Conservation (phyloP, 345 rosid genomes). For the Eucalyptus regnans region DNA sequence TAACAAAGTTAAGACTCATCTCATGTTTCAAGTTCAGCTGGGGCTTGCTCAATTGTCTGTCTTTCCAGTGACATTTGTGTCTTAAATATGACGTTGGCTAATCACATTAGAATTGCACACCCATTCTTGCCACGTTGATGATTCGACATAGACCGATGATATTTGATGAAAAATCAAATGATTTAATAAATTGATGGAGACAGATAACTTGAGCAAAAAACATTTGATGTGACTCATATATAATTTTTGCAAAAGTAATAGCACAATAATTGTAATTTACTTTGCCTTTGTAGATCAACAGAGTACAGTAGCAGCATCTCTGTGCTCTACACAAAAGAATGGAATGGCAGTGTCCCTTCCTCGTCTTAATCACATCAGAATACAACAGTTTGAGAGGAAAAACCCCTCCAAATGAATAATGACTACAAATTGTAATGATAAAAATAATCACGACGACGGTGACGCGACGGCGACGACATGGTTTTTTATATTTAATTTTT, state of each 20-base stretch:
- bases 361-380: neutral
- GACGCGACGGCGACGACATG: no score
- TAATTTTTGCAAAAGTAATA: neutral
- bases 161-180: fast-evolving
- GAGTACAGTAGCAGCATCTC: neutral
- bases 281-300: neutral
- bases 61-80: neutral
- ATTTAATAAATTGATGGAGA: fast-evolving
- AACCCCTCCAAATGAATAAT: neutral
- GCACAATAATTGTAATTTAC: neutral
- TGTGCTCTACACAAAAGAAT: neutral
- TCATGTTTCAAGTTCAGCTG: neutral
- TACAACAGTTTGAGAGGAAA: neutral
- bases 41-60: neutral
- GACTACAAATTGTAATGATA: neutral
- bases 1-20: neutral
- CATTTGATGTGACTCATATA: fast-evolving
- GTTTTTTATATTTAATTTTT: neutral
- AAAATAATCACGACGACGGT: neutral
- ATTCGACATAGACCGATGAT: fast-evolving
- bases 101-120: neutral
- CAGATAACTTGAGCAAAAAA: neutral
- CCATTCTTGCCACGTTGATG: neutral
- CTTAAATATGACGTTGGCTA: neutral
- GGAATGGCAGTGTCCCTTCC: neutral